Evolutionary conservation across 164 flowering plant species (phyloP).

Genomic region (Stephania cephalantha): DNA sequence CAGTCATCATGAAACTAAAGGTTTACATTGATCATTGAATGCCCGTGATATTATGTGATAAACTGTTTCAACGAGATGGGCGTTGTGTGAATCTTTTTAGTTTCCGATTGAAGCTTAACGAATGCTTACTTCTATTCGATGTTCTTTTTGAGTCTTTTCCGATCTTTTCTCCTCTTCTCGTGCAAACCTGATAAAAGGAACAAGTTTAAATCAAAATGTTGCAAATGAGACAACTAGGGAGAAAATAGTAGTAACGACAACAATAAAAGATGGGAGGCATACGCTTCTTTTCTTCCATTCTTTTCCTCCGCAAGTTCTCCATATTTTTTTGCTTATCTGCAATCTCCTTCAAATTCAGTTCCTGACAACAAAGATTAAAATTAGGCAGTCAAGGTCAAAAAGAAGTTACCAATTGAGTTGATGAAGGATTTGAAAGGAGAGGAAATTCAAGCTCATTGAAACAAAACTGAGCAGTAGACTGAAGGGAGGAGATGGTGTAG

Average conservation of each 20-base stretch:
- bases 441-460: neutral
- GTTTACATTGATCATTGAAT: no score
- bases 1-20: no score
- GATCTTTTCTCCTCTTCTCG: slow-evolving; percentile 56
- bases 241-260: neutral
- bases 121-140: slow-evolving; percentile 2
- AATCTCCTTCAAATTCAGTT: slow-evolving; percentile 40
- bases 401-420: no score
- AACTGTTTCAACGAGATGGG: no score
- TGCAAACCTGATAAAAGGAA: slow-evolving; percentile 34
- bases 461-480: neutral
- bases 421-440: neutral
- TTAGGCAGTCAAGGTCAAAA: neutral
- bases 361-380: slow-evolving; percentile 24
- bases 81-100: no score
- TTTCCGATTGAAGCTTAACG: no score
- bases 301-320: slow-evolving; percentile 37
- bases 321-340: slow-evolving; percentile 36
- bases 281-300: slow-evolving; percentile 68
- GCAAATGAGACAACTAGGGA: neutral
- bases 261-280: slow-evolving; percentile 4
- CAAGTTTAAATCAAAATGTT: neutral
- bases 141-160: slow-evolving; percentile 25
- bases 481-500: neutral
- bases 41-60: no score